Evolutionary conservation across 805 yeast species (phyloP).

Genomic region (Kregervanrija fluxuum): DNA sequence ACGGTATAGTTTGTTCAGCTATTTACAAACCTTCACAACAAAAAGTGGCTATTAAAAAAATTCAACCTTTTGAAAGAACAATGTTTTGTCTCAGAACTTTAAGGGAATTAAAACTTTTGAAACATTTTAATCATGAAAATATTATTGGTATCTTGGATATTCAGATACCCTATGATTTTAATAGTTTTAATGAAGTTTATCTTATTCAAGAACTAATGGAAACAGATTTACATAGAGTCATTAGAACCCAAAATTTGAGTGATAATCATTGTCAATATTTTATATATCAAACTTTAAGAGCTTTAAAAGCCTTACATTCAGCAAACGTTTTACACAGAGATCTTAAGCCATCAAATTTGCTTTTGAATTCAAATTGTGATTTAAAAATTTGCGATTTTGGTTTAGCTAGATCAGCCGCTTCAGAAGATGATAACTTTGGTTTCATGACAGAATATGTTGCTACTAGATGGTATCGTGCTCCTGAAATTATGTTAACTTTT

Average conservation of each 20-base stretch:
- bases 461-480: slow-evolving; percentile 96
- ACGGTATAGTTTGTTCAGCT: slow-evolving; percentile 90
- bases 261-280: slow-evolving; percentile 95
- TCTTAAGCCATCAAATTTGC: slow-evolving; percentile 80
- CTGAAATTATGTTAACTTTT: slow-evolving; percentile 93
- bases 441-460: slow-evolving; percentile 97
- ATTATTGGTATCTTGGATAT: slow-evolving; percentile 85
- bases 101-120: slow-evolving; percentile 80
- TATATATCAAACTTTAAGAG: slow-evolving; percentile 84
- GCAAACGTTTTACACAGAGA: slow-evolving; percentile 95
- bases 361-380: slow-evolving; percentile 89
- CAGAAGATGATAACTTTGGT: slow-evolving; percentile 59
- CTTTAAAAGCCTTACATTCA: slow-evolving; percentile 82
- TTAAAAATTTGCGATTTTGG: slow-evolving; percentile 94
- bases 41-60: slow-evolving; percentile 92
- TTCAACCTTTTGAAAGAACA: slow-evolving; percentile 84
- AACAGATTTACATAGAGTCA: slow-evolving; percentile 77
- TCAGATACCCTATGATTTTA: slow-evolving; percentile 73
- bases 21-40: slow-evolving; percentile 78
- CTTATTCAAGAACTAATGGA: slow-evolving; percentile 85
- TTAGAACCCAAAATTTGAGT: slow-evolving; percentile 69
- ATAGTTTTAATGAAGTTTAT: slow-evolving; percentile 79
- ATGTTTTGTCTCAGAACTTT: slow-evolving; percentile 85
- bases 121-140: slow-evolving; percentile 90
- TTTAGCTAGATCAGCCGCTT: slow-evolving; percentile 63